A percentile compares a stretch with the other conserved stretches of the same genome.
These are phyloP conservation scores for Xylaria sp. DNA, from an alignment of 2,329 filamentous ascomycete species.

Conservation along the genomic window DNA sequence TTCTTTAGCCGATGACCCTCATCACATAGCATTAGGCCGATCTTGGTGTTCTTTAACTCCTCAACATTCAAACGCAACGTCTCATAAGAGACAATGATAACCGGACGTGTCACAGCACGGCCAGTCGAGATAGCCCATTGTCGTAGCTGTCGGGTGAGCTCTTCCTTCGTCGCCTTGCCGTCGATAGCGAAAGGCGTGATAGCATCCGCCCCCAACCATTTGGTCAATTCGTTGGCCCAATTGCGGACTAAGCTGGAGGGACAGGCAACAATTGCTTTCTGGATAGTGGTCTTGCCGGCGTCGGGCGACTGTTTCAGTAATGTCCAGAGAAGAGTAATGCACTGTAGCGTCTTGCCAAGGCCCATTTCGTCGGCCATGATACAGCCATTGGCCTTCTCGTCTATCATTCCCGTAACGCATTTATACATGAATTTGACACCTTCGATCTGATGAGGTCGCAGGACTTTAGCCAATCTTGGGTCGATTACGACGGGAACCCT, in stretches of 20 bases:
- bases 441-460: constrained; percentile 96
- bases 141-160: constrained; percentile 84
- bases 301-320: constrained; percentile 93
- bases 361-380: constrained; percentile 99
- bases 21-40: constrained; percentile 92
- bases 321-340: constrained; percentile 96
- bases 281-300: constrained; percentile 90
- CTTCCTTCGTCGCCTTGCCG: constrained; percentile 93
- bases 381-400: constrained; percentile 91
- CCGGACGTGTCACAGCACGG: constrained; percentile 86
- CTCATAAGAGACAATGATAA: constrained; percentile 98
- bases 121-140: constrained; percentile 95
- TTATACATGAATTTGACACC: constrained; percentile 97
- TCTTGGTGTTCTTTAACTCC: constrained; percentile 85
- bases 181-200: constrained; percentile 95
- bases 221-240: constrained; percentile 95
- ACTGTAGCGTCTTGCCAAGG: constrained; percentile 94
- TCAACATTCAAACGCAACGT: constrained; percentile 90
- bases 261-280: constrained; percentile 96
- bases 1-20: constrained; percentile 98
- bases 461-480: constrained; percentile 82
- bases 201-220: constrained; percentile 94
- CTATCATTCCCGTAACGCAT: constrained; percentile 93
- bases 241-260: constrained; percentile 96
- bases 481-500: constrained; percentile 98